These are phyloP conservation scores for Podospora conica DNA, from an alignment of 495 filamentous ascomycete genomes.

Conservation along the genomic window DNA sequence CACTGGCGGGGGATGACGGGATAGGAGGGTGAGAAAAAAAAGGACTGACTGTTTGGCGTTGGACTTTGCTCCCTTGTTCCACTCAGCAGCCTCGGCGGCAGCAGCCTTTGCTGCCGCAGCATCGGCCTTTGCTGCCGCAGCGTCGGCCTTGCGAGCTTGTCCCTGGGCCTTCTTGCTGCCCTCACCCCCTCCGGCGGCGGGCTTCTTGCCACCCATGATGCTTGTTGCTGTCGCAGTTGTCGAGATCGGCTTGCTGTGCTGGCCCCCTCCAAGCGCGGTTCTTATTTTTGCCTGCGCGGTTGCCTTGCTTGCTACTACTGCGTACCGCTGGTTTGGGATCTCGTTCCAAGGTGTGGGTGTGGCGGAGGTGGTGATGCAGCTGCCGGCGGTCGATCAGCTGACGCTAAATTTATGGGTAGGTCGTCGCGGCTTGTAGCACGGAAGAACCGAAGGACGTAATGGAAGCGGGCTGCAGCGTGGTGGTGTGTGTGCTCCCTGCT, in stretches of 20 bases:
- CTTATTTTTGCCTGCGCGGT: neutral
- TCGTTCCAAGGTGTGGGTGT: neutral
- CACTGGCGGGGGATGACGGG: neutral
- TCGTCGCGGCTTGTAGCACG: neutral
- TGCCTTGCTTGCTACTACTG: neutral
- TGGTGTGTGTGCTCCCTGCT: neutral
- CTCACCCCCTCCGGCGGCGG: conserved; percentile 44
- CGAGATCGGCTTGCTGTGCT: neutral
- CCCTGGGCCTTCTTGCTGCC: conserved; percentile 86
- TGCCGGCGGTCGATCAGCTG: neutral
- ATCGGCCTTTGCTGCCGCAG: conserved; percentile 69
- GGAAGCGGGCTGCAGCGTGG: neutral
- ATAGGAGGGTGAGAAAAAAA: neutral
- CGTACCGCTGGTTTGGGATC: neutral
- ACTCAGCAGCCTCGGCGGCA: conserved; percentile 66
- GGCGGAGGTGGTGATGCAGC: neutral
- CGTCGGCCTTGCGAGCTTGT: conserved; percentile 89
- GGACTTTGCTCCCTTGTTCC: conserved; percentile 78
- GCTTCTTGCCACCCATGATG: conserved; percentile 58
- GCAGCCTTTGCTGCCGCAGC: conserved; percentile 60
- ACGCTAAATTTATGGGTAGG: neutral
- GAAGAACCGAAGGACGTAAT: neutral
- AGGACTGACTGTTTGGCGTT: conserved; percentile 72
- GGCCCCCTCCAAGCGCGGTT: neutral
- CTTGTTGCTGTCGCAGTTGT: conserved; percentile 1